phyloP scores from a whole-genome alignment of 495 filamentous ascomycete genomes.

The Rhypophila decipiens region DNA sequence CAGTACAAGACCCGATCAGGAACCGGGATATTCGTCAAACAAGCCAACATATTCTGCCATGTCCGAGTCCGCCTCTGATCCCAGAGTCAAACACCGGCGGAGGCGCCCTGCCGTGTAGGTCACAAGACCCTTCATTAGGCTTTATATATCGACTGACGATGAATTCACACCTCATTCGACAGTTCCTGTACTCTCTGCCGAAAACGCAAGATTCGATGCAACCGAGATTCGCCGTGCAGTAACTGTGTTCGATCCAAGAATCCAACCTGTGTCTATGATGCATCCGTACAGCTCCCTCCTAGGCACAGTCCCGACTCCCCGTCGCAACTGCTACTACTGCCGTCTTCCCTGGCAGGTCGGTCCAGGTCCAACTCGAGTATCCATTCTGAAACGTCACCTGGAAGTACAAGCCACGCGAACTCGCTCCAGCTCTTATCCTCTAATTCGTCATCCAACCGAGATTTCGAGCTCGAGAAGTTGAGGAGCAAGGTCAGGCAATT shows the following conservation, averaged over 20 bases:
- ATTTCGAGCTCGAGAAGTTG: conserved; percentile 30
- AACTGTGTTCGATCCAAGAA: conserved; percentile 44
- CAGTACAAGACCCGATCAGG: too few species aligned
- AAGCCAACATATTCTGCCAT: not conserved
- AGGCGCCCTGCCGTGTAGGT: conserved; percentile 5
- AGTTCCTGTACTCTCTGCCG: conserved; percentile 30
- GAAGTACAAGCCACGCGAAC: too few species aligned
- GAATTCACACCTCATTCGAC: not conserved
- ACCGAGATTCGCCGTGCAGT: conserved; percentile 31
- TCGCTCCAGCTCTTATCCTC: too few species aligned
- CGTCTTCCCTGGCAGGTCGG: too few species aligned
- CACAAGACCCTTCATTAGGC: not conserved
- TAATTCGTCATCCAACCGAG: not conserved
- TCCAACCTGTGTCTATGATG: conserved; percentile 36
- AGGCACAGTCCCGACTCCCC: too few species aligned
- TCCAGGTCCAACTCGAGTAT: too few species aligned
- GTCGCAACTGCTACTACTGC: too few species aligned
- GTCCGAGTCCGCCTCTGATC: too few species aligned
- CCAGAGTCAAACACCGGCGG: not conserved
- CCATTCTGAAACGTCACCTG: too few species aligned
- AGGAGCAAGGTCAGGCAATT: conserved; percentile 35
- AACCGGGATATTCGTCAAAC: not conserved
- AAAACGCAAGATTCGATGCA: conserved; percentile 30
- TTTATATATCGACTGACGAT: too few species aligned
- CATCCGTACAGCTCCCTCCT: too few species aligned